Evolutionary conservation across 768 basidiomycete species (phyloP).

Genomic region (Suillus occidentalis): DNA sequence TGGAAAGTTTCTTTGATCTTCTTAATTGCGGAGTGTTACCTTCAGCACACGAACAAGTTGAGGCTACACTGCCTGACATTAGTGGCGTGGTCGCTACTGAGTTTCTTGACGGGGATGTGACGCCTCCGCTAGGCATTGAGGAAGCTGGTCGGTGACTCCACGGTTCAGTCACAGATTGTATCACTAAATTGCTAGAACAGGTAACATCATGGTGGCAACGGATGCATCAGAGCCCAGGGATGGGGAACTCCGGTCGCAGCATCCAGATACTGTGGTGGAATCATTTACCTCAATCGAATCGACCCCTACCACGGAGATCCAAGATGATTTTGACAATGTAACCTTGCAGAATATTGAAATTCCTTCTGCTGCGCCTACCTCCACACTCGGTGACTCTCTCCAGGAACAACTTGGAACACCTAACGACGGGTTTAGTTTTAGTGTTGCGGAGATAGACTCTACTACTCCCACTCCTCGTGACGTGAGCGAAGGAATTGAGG

Average conservation of each 20-base stretch:
- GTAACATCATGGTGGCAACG: not conserved
- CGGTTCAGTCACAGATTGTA: not conserved
- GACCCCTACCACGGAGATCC: not conserved
- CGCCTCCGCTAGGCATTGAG: not conserved
- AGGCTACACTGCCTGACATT: not conserved
- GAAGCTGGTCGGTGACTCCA: not conserved
- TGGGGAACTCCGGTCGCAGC: not conserved
- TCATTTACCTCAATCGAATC: not conserved
- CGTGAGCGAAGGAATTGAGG: slow-evolving; percentile 6
- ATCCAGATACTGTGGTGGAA: not conserved
- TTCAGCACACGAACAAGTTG: not conserved
- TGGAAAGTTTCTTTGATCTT: slow-evolving; percentile 9
- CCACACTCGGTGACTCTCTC: not conserved
- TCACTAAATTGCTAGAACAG: not conserved
- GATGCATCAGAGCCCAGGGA: not conserved
- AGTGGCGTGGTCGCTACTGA: not conserved
- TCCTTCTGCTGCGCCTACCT: not conserved
- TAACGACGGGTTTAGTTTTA: not conserved
- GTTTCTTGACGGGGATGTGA: not conserved
- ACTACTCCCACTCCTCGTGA: not conserved
- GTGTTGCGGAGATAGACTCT: not conserved
- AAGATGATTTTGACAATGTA: not conserved
- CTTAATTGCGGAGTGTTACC: not conserved
- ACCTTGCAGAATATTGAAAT: not conserved
- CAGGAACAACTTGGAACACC: not conserved